These are phyloP conservation scores for Termitomyces bulborhizus DNA, from an alignment of 768 basidiomycete species.

Conservation along the genomic window DNA sequence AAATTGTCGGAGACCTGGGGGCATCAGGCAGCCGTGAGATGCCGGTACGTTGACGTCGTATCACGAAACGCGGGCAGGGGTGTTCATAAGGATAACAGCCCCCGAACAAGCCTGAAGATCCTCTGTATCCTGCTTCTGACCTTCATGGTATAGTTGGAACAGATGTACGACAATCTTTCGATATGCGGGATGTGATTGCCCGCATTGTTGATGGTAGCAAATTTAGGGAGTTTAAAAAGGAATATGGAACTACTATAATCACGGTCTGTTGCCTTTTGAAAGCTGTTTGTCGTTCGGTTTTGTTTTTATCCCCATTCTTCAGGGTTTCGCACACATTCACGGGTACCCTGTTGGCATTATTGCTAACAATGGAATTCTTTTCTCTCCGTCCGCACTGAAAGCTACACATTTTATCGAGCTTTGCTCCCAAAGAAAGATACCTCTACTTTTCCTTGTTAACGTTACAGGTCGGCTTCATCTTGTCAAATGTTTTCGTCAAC, in stretches of 20 bases:
- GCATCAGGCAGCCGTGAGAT: conserved; percentile 44
- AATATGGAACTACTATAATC: conserved; percentile 86
- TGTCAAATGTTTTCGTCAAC: neutral
- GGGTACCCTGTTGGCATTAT: conserved; percentile 89
- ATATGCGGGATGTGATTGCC: conserved; percentile 92
- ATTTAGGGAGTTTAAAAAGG: conserved; percentile 94
- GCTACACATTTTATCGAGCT: conserved; percentile 94
- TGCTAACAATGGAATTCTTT: conserved; percentile 92
- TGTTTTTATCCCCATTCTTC: neutral
- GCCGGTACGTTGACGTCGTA: conserved; percentile 32
- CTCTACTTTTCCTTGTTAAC: conserved; percentile 90
- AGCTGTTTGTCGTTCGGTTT: neutral
- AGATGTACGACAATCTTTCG: conserved; percentile 82
- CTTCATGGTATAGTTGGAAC: conserved; percentile 90
- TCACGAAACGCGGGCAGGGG: neutral
- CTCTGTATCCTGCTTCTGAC: conserved; percentile 75
- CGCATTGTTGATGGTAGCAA: conserved; percentile 87
- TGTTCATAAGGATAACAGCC: conserved; percentile 35
- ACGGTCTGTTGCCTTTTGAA: conserved; percentile 45
- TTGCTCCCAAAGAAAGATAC: conserved; percentile 87
- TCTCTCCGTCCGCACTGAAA: conserved; percentile 90
- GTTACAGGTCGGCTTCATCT: conserved; percentile 57
- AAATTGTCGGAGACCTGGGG: conserved; percentile 75
- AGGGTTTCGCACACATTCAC: conserved; percentile 88
- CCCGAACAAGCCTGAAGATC: conserved; percentile 53